Percentiles rank a stretch among this genome's conserved stretches.
Conservation (phyloP, 495 filamentous ascomycete species). For the Penicillium coprophilum region DNA sequence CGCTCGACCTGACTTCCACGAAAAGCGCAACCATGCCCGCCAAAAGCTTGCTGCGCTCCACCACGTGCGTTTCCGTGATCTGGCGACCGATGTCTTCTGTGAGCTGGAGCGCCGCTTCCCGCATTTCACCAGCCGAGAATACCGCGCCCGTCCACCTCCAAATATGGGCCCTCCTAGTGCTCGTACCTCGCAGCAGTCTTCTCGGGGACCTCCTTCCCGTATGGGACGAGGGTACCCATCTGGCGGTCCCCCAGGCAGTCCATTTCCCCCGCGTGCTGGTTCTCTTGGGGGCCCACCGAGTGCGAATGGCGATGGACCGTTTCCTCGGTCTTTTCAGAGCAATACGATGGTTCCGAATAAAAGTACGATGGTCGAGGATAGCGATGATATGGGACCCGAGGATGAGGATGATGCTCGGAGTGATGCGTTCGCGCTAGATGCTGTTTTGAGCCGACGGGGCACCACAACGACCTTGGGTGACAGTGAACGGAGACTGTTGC, state of each 20-base stretch:
- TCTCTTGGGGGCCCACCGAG: conserved; percentile 49
- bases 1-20: conserved; percentile 85
- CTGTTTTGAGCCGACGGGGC: conserved; percentile 57
- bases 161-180: conserved; percentile 40
- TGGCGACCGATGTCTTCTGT: conserved; percentile 93
- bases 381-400: conserved; percentile 66
- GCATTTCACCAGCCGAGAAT: conserved; percentile 66
- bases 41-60: conserved; percentile 90
- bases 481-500: conserved; percentile 66
- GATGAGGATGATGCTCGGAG: conserved; percentile 64
- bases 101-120: conserved; percentile 92
- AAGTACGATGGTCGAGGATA: conserved; percentile 97
- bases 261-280: conserved; percentile 46
- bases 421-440: conserved; percentile 64
- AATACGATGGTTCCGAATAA: conserved; percentile 97
- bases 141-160: conserved; percentile 48
- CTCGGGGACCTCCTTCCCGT: conserved; percentile 39
- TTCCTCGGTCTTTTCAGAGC: conserved; percentile 88
- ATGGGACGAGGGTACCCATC: conserved; percentile 44
- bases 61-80: conserved; percentile 77
- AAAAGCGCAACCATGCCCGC: conserved; percentile 93
- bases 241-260: conserved; percentile 38
- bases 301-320: conserved; percentile 55
- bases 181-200: conserved; percentile 40
- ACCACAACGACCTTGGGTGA: conserved; percentile 54